A percentile compares a stretch with the other conserved stretches of the same genome.
Conservation (phyloP, 345 rosid species). For the Diplotaxis tenuifolia region DNA sequence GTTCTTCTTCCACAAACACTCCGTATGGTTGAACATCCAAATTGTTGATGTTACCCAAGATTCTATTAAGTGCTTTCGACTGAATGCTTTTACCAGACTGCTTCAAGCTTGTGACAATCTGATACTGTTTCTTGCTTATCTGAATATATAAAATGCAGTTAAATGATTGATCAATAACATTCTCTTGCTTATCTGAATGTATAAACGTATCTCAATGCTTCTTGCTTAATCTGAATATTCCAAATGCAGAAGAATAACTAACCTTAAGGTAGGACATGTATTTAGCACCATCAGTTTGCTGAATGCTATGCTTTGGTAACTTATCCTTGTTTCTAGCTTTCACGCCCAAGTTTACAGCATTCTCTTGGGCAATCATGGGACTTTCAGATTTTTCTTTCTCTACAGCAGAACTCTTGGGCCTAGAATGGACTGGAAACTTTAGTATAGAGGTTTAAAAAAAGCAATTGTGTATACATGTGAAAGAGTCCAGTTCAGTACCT, state of each 20-base stretch:
- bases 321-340: slow-evolving; percentile 48
- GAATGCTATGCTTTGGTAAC: slow-evolving; percentile 49
- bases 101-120: slow-evolving; percentile 84
- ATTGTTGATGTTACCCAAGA: slow-evolving; percentile 66
- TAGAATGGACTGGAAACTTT: slow-evolving; percentile 22
- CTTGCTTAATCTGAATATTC: neutral
- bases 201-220: too few relatives aligned
- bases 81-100: slow-evolving; percentile 80
- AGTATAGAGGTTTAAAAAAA: slow-evolving; percentile 15
- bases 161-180: slow-evolving; percentile 28
- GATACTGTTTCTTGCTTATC: slow-evolving; percentile 96
- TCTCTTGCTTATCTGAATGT: neutral
- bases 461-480: slow-evolving; percentile 7
- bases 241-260: slow-evolving; percentile 30
- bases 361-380: slow-evolving; percentile 41
- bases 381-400: slow-evolving; percentile 45
- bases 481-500: slow-evolving; percentile 48
- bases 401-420: slow-evolving; percentile 46
- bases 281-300: slow-evolving; percentile 66
- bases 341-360: slow-evolving; percentile 36
- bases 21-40: slow-evolving; percentile 82
- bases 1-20: slow-evolving; percentile 85
- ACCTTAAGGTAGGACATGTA: slow-evolving; percentile 98
- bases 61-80: slow-evolving; percentile 64
- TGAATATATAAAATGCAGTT: slow-evolving; percentile 41